Evolutionary conservation across 805 yeast species (phyloP), one percentile per base, ranked within the genome.

Genomic region (Metschnikowia henanensis): DNA sequence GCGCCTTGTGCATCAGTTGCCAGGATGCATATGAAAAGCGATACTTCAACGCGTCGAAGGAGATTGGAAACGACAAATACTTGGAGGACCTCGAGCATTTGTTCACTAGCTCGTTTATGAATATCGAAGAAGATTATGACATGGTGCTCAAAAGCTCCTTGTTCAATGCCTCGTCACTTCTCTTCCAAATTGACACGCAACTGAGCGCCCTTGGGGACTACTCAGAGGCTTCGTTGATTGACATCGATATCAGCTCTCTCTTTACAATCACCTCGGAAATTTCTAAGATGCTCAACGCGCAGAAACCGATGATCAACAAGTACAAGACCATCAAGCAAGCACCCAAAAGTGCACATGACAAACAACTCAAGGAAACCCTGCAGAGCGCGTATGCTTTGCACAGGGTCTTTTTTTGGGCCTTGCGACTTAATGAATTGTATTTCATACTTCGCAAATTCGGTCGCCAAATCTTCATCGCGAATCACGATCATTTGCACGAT

Each of bases 391-490:
- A 61, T 45, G 58, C 77, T 0, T 53, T 77, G 31, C 84, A 80
- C 51, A 64, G 75, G 45, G 60, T 77, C 4, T 68, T 77, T 44
- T 66, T 76, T 6, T 49, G 72, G 41, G 62, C 78, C 4, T 52
- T 77, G 28, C 61, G 79, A 37, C 54, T 76, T 32, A 79, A 81
- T 34, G 83, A 79, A 51, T 42, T 78, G 25, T 78, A 77, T 52
- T 65, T 73, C 5, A 59, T 74, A 3, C 51, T 75, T 18, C 62
- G 83, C 38, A 67, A 67, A 45, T 62, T 72, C 39, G 82, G 82
- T 4, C 66, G 78, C 45, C 70, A 73, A 35, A 54, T 75, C 6
- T 76, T 68, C 50, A 58, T 69, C 19, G 71, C 77, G 31, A 77
- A 79, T 57, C 56, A 62, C 40, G 59, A 61, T 8, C 72, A 66